phyloP scores from a whole-genome alignment of 2,329 filamentous ascomycete species.

The Blumeria graminis region DNA sequence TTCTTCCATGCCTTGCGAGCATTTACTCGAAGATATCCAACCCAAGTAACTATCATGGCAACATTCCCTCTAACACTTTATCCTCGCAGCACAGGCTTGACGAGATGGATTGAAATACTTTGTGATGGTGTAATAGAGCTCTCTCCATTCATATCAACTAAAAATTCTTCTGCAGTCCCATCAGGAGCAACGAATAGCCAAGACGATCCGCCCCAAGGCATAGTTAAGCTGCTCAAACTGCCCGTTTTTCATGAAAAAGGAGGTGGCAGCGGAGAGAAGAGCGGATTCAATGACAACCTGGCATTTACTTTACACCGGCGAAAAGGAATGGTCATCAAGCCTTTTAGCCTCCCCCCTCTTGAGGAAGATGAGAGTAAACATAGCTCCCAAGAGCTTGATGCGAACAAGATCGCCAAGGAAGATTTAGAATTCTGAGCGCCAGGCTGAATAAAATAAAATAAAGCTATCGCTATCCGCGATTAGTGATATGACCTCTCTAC shows the following conservation, averaged over 20 bases:
- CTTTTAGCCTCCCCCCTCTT: constrained; percentile 70
- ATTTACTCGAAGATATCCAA: constrained; percentile 42
- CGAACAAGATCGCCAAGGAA: too few species aligned
- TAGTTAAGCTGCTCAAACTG: constrained; percentile 60
- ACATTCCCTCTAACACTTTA: constrained; percentile 63
- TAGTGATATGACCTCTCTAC: too few species aligned
- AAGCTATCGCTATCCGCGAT: too few species aligned
- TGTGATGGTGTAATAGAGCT: constrained; percentile 74
- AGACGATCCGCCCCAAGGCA: constrained; percentile 63
- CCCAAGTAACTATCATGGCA: constrained; percentile 43
- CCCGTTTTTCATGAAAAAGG: constrained; percentile 77
- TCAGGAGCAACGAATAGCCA: constrained; percentile 24
- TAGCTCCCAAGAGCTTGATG: too few species aligned
- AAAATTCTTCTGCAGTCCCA: constrained; percentile 18
- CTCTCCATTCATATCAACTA: constrained; percentile 40
- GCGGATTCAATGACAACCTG: constrained; percentile 56
- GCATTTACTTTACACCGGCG: constrained; percentile 70
- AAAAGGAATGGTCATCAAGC: constrained; percentile 61
- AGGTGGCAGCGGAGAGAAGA: constrained; percentile 44
- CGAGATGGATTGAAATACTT: constrained; percentile 67
- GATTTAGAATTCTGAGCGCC: too few species aligned
- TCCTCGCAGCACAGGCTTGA: constrained; percentile 48
- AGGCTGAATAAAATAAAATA: too few species aligned
- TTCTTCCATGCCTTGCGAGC: constrained; percentile 62
- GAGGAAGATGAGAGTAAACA: constrained; percentile 32